These are phyloP conservation scores for Ogataea philodendri DNA, from an alignment of 805 yeast genomes.

Conservation along the genomic window DNA sequence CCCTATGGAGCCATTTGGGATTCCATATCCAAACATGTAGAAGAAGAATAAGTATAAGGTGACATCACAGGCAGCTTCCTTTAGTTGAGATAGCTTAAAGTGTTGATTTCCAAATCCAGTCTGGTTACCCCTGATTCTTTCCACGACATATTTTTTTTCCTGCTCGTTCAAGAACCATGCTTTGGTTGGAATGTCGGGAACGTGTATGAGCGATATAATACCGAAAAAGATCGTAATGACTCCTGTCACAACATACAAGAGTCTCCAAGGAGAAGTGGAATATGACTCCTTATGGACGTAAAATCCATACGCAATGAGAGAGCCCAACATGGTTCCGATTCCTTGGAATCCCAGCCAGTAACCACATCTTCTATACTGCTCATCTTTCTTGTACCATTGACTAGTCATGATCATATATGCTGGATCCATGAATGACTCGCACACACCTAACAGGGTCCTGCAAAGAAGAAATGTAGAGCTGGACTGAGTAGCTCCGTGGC, in stretches of 20 bases:
- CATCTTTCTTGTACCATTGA: slow-evolving; percentile 49
- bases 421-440: slow-evolving; percentile 45
- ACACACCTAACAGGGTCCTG: slow-evolving; percentile 52
- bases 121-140: slow-evolving; percentile 55
- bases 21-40: slow-evolving; percentile 41
- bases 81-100: slow-evolving; percentile 52
- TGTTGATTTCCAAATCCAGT: slow-evolving; percentile 58
- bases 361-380: slow-evolving; percentile 40
- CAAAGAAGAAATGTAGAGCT: slow-evolving; percentile 45
- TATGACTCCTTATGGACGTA: slow-evolving; percentile 35
- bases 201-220: slow-evolving; percentile 34
- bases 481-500: slow-evolving; percentile 34
- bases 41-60: slow-evolving; percentile 49
- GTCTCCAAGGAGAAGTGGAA: slow-evolving; percentile 58
- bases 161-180: slow-evolving; percentile 50
- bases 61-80: slow-evolving; percentile 49
- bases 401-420: slow-evolving; percentile 53
- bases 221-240: slow-evolving; percentile 54
- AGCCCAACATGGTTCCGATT: slow-evolving; percentile 46
- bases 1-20: slow-evolving; percentile 56
- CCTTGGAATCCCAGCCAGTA: slow-evolving; percentile 41
- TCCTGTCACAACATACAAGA: slow-evolving; percentile 59
- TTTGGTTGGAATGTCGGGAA: slow-evolving; percentile 53
- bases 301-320: slow-evolving; percentile 46
- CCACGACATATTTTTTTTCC: slow-evolving; percentile 48